A percentile compares a stretch with the other conserved stretches of the same genome.
phyloP scores from a whole-genome alignment of 2,329 filamentous ascomycete genomes.

The Cadophora gregata region DNA sequence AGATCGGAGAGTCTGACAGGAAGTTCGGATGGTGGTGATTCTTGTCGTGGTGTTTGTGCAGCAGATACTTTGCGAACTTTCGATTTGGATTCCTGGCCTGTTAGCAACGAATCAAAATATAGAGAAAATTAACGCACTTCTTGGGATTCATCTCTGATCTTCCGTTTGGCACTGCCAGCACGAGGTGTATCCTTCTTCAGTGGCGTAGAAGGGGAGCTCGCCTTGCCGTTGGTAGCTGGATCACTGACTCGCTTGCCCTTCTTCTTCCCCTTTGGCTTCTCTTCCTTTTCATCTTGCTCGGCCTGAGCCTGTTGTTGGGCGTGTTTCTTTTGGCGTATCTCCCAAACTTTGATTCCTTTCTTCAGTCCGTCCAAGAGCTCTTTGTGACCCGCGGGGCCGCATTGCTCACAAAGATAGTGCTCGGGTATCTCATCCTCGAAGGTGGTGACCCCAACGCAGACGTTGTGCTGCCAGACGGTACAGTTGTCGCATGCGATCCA shows the following conservation, averaged over 20 bases:
- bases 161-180: conserved; percentile 57
- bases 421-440: conserved; percentile 78
- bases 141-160: conserved; percentile 61
- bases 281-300: conserved; percentile 56
- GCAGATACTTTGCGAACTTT: conserved; percentile 64
- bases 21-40: conserved; percentile 51
- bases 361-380: conserved; percentile 79
- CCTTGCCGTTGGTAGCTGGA: conserved; percentile 48
- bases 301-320: conserved; percentile 64
- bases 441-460: conserved; percentile 86
- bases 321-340: conserved; percentile 66
- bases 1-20: conserved; percentile 60
- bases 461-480: conserved; percentile 95
- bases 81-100: conserved; percentile 48
- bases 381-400: conserved; percentile 79
- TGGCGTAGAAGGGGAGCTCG: conserved; percentile 38
- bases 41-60: conserved; percentile 46
- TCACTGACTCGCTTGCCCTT: conserved; percentile 70
- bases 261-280: conserved; percentile 55
- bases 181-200: conserved; percentile 50
- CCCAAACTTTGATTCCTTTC: conserved; percentile 87
- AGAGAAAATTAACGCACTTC: conserved; percentile 42
- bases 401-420: conserved; percentile 92
- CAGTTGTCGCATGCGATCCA: conserved; percentile 98
- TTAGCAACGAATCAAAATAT: conserved; percentile 19